phyloP scores from a whole-genome alignment of 305 asterid species.

The Coffea humblotiana region DNA sequence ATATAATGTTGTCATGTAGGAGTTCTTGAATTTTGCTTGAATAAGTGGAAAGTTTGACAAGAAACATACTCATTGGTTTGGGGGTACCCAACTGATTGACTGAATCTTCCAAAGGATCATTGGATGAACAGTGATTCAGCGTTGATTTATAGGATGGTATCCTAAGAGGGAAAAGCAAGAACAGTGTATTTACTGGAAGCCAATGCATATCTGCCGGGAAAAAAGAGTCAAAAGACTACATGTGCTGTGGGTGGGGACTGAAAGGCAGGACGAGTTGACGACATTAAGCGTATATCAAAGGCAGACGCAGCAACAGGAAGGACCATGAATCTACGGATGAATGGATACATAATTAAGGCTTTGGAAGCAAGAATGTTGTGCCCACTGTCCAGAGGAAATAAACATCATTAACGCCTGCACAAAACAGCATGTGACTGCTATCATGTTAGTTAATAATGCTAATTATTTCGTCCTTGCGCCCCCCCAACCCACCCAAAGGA shows the following conservation, averaged over 20 bases:
- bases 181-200: slow-evolving; percentile 6
- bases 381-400: slow-evolving; percentile 46
- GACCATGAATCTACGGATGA: not conserved
- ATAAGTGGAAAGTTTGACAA: slow-evolving; percentile 15
- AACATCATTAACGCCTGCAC: slow-evolving; percentile 45
- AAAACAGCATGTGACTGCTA: slow-evolving; percentile 40
- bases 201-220: slow-evolving; percentile 14
- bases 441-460: slow-evolving; percentile 7
- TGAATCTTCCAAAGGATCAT: slow-evolving; percentile 29
- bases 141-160: slow-evolving; percentile 18
- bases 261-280: not conserved
- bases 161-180: too few relatives aligned
- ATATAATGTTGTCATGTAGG: not conserved
- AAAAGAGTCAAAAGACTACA: not conserved
- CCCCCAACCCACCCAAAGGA: not conserved
- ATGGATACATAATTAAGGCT: slow-evolving; percentile 11
- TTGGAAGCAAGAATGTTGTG: slow-evolving; percentile 22
- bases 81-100: slow-evolving; percentile 28
- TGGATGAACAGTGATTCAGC: not conserved
- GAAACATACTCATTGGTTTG: slow-evolving; percentile 21
- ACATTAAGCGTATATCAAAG: slow-evolving; percentile 1
- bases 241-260: not conserved
- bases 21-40: slow-evolving; percentile 11
- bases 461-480: slow-evolving; percentile 12
- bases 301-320: slow-evolving; percentile 1